Evolutionary conservation across 805 yeast genomes (phyloP).

Genomic region (Metschnikowia baotianmanensis): DNA sequence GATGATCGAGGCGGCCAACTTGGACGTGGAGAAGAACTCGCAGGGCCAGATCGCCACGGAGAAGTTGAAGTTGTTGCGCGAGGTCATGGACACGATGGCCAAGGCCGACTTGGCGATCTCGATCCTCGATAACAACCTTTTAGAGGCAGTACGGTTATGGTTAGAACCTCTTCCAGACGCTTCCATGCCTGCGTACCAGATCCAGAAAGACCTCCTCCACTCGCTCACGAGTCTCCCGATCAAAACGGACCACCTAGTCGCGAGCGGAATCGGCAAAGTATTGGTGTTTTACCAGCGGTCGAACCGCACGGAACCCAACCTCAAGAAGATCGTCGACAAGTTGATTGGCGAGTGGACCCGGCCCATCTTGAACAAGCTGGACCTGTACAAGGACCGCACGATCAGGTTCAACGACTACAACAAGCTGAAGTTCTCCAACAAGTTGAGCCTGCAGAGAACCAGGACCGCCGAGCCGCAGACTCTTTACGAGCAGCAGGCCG

Average conservation of each 20-base stretch:
- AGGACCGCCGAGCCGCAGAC: slow-evolving; percentile 47
- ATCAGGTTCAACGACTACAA: slow-evolving; percentile 70
- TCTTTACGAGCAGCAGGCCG: slow-evolving; percentile 85
- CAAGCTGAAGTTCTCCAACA: slow-evolving; percentile 48
- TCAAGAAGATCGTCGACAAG: slow-evolving; percentile 86
- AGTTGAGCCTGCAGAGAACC: slow-evolving; percentile 32
- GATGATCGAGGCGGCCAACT: slow-evolving; percentile 86
- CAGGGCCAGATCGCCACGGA: slow-evolving; percentile 69
- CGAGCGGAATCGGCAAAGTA: slow-evolving; percentile 91
- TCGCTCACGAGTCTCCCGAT: slow-evolving; percentile 80
- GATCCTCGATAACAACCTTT: slow-evolving; percentile 85
- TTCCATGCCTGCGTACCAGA: slow-evolving; percentile 94
- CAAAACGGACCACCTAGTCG: slow-evolving; percentile 92
- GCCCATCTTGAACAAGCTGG: slow-evolving; percentile 94
- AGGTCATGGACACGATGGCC: slow-evolving; percentile 70
- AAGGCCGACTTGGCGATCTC: slow-evolving; percentile 88
- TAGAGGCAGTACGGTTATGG: slow-evolving; percentile 95
- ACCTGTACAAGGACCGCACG: slow-evolving; percentile 85
- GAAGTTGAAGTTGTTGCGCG: slow-evolving; percentile 76
- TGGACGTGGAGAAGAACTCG: slow-evolving; percentile 60
- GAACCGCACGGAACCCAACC: slow-evolving; percentile 79
- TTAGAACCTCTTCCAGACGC: slow-evolving; percentile 98
- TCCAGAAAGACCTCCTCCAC: slow-evolving; percentile 80
- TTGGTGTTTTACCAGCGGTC: slow-evolving; percentile 90
- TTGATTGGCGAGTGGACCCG: slow-evolving; percentile 97